phyloP scores from a whole-genome alignment of 1,284 basidiomycete genomes.

The Puccinia sorghi region DNA sequence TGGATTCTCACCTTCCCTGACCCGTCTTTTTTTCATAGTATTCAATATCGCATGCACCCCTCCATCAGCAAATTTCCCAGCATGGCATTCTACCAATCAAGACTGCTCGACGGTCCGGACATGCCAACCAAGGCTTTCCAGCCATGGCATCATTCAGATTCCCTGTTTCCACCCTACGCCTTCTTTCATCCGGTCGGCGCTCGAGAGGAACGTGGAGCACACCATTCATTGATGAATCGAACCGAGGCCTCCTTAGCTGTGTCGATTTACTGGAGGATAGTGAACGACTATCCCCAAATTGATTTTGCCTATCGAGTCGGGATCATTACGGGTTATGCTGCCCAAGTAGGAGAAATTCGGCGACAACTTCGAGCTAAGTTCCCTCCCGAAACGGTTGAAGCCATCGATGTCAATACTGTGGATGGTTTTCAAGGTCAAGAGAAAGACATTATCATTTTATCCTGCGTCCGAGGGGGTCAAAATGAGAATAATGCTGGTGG shows the following conservation, averaged over 20 bases:
- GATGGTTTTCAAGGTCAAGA: slow-evolving; percentile 98
- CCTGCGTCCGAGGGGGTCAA: slow-evolving; percentile 72
- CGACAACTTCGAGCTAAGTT: slow-evolving; percentile 72
- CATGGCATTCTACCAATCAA: slow-evolving; percentile 79
- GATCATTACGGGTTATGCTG: slow-evolving; percentile 83
- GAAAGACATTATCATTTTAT: slow-evolving; percentile 92
- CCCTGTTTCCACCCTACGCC: slow-evolving; percentile 80
- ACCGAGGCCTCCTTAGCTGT: slow-evolving; percentile 76
- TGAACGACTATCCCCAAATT: slow-evolving; percentile 65
- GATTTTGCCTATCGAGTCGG: slow-evolving; percentile 76
- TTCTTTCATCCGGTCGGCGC: slow-evolving; percentile 75
- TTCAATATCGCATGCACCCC: slow-evolving; percentile 99
- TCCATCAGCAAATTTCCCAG: slow-evolving; percentile 90
- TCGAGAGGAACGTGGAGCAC: slow-evolving; percentile 58
- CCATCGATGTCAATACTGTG: slow-evolving; percentile 94
- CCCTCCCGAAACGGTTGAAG: slow-evolving; percentile 70
- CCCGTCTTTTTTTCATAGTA: slow-evolving; percentile 62
- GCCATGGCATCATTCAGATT: slow-evolving; percentile 75
- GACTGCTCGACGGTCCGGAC: slow-evolving; percentile 79
- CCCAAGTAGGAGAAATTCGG: slow-evolving; percentile 77
- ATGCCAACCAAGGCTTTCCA: slow-evolving; percentile 82
- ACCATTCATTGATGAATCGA: slow-evolving; percentile 76
- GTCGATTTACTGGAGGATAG: slow-evolving; percentile 74
- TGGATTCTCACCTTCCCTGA: not conserved
- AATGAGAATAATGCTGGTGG: slow-evolving; percentile 63